Base-by-base conservation (phyloP, 257 asterid genomes). In the Echium plantagineum region DNA sequence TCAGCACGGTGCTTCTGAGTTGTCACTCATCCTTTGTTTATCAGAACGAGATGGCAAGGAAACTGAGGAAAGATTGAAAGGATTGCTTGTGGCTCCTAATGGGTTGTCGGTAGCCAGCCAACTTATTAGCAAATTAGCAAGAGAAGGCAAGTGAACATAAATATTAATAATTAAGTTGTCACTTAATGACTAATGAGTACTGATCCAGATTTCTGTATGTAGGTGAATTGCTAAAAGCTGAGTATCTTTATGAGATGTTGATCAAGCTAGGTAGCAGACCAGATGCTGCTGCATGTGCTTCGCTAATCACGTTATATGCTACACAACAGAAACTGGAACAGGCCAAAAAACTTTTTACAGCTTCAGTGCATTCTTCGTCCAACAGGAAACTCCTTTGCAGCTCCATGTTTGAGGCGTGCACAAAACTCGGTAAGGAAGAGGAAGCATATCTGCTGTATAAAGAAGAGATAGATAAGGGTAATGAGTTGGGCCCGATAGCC, bases 371-470 rank as follows among this genome's bases (percentile, higher is more conserved):
- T 58, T 76, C 79, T 56, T 58, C 70, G 54, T 66, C 68, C 17
- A 76, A 71, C 59, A 72, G 64, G 65, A 72, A 67, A 65, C 71
- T 60, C 49, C 3, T 82, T 32, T 83, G 77, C 69, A 78, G 72
- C 62, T 74, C 94, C 5, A 81, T 88, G 83, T 60, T 85, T 61
- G 91, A 79, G 72, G 87, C 93, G 55, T 84, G 71, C 74, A 75
- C 69, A 24, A 59, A 77, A 65, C 85, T 85, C 61, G 70, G 71
- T 60, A 88, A 78, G 72, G 86, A 72, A 75, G 80, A 76, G 59
- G 88, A 88, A 46, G 94, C 94, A 2, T 83, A 77, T 73, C 52
- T 76, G 70, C 80, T 91, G 71, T 88, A 78, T 74, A 85, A 71
- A 74, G 82, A 91, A 71, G 88, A 71, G 64, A 71, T 72, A 60